These are phyloP conservation scores for Penicillium atrosanguineum DNA, from an alignment of 495 filamentous ascomycete genomes.

Conservation along the genomic window DNA sequence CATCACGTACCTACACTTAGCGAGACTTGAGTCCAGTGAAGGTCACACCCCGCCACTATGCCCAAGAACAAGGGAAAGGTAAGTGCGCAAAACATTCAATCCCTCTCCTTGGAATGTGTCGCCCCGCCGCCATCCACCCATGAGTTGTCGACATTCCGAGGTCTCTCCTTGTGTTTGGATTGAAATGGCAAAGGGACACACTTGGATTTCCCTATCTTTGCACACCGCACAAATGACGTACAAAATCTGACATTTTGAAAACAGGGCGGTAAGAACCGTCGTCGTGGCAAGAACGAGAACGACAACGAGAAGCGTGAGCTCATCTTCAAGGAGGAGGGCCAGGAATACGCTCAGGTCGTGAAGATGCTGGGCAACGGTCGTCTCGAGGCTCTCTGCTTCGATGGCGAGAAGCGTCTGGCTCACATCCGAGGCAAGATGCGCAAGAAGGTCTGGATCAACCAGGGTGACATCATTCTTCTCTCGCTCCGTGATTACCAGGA, in stretches of 20 bases:
- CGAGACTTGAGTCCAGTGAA: conserved; percentile 28
- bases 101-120: conserved; percentile 32
- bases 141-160: conserved; percentile 2
- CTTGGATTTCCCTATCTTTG: neutral
- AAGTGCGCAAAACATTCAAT: conserved; percentile 38
- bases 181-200: neutral
- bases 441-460: conserved; percentile 99
- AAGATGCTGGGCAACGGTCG: conserved; percentile 99
- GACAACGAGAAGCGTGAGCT: conserved; percentile 99
- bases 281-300: conserved; percentile 99
- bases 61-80: conserved; percentile 99
- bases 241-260: conserved; percentile 23
- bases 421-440: conserved; percentile 80
- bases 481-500: conserved; percentile 98
- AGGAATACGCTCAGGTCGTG: conserved; percentile 98
- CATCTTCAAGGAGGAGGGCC: conserved; percentile 97
- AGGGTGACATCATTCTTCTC: conserved; percentile 97
- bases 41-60: conserved; percentile 56
- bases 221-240: neutral
- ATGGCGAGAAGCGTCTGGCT: conserved; percentile 66
- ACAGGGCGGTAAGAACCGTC: conserved; percentile 96
- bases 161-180: neutral
- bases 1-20: conserved; percentile 16
- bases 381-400: conserved; percentile 95
- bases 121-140: conserved; percentile 19